Base-by-base conservation (phyloP, 1,284 basidiomycete genomes). In the Cryptococcus sp. region DNA sequence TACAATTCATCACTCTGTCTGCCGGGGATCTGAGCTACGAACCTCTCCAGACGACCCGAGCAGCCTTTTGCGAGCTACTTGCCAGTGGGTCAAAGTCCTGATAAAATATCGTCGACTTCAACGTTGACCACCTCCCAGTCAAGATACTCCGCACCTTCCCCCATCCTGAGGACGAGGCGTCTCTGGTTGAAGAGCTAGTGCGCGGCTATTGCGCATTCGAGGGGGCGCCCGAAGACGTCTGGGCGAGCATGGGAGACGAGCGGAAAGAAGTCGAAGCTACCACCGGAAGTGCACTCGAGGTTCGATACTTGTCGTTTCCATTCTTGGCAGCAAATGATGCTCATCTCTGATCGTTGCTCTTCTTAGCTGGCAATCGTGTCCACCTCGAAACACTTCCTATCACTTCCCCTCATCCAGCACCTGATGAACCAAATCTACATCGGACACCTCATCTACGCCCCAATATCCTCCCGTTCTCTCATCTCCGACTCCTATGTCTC, bases 401-500 rank as follows among this genome's bases (percentile, higher is more conserved):
- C 90, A 1, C 86, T 88, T 5, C 85, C 90, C 0, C 83, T 93
- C 16, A 85, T 90, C 10, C 91, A 94, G 74, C 86, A 86, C 56
- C 86, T 93, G 27, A 84, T 93, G 48, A 87, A 88, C 67, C 88
- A 92, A 59, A 88, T 94, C 40, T 88, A 92, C 74, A 81, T 84
- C 3, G 91, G 80, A n/a, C 66, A 72, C 23, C 69, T 80, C 17
- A 71, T 80, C 15, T 81, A 78, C 60, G 79, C 86, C 50, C 80
- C 84, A 3, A 54, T 60, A 7, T 85, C 87, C 1, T 84, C 82
- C 53, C 84, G 87, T 25, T 88, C 90, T 2, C 84, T 94, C 55
- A 82, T 93, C 11, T 86, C 88, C 27, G 92, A 93, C 75, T 90
- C 90, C 69, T 93, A 93, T 79, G 89, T 93, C 70, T 86, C 86